A percentile compares a stretch with the other conserved stretches of the same genome.
phyloP scores from a whole-genome alignment of 345 rosid genomes.

The Moricandia arvensis region DNA sequence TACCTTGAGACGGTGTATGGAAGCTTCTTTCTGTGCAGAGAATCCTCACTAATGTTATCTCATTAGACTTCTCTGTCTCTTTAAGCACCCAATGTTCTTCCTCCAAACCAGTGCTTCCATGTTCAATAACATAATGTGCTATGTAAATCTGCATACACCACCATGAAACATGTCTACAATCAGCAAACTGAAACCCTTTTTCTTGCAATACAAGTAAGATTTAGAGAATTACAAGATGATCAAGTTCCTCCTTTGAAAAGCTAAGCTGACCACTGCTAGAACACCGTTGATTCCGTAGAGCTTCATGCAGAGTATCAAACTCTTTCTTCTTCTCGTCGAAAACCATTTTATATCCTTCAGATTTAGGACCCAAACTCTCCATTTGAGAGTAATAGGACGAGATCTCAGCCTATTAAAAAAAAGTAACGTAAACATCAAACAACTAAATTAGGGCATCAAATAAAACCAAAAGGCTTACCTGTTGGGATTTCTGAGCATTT shows the following conservation, averaged over 20 bases:
- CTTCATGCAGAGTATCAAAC: slow-evolving; percentile 69
- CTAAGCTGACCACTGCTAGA: slow-evolving; percentile 41
- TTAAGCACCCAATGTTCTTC: slow-evolving; percentile 80
- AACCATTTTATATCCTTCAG: slow-evolving; percentile 43
- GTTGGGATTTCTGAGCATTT: slow-evolving; percentile 47
- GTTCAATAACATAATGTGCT: slow-evolving; percentile 71
- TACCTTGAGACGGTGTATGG: slow-evolving; percentile 81
- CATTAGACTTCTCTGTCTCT: slow-evolving; percentile 71
- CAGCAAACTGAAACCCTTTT: neutral
- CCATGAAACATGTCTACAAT: slow-evolving; percentile 10
- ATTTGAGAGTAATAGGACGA: slow-evolving; percentile 43
- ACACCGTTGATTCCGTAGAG: slow-evolving; percentile 66
- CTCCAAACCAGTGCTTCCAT: slow-evolving; percentile 67
- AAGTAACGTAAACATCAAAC: neutral
- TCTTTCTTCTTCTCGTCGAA: slow-evolving; percentile 65
- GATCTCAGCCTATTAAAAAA: slow-evolving; percentile 39
- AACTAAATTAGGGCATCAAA: neutral
- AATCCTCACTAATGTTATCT: slow-evolving; percentile 63
- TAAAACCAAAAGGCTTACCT: slow-evolving; percentile 45
- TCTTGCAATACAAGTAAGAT: neutral
- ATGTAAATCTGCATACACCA: slow-evolving; percentile 59
- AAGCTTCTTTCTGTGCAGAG: slow-evolving; percentile 68
- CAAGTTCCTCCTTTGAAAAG: slow-evolving; percentile 81
- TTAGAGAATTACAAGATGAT: slow-evolving; percentile 53
- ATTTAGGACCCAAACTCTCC: slow-evolving; percentile 38